phyloP scores from a whole-genome alignment of 2,329 filamentous ascomycete species.

The Colletotrichum echinochloae region DNA sequence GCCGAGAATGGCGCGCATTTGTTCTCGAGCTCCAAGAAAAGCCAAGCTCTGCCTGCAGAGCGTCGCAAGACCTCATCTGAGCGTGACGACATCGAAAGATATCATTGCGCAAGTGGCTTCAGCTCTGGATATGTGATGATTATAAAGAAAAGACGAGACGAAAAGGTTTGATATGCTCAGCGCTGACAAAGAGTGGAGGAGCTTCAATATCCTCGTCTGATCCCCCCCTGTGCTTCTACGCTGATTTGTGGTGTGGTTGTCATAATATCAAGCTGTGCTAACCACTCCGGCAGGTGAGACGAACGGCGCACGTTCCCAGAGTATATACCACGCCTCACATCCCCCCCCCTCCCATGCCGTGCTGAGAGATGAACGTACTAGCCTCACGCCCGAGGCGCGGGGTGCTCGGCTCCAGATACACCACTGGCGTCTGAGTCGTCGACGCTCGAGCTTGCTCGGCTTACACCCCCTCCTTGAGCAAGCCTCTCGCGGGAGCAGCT shows the following conservation, averaged over 20 bases:
- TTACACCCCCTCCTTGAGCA: not conserved
- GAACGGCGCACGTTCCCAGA: not conserved
- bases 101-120: not conserved
- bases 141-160: not conserved
- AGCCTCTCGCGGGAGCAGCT: not conserved
- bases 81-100: not conserved
- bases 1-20: not conserved
- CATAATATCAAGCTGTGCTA: not conserved
- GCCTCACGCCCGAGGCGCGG: constrained; percentile 30
- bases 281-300: too few species aligned
- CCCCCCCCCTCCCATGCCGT: constrained; percentile 2
- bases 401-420: not conserved
- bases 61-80: not conserved
- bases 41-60: not conserved
- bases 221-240: not conserved
- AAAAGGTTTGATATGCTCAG: not conserved
- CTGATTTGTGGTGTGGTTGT: too few species aligned
- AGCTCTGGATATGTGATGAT: not conserved
- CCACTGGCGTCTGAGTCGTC: constrained; percentile 20
- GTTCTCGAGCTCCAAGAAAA: constrained; percentile 2
- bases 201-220: too few species aligned
- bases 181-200: not conserved
- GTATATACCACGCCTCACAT: not conserved
- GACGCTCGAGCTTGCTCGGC: constrained; percentile 11
- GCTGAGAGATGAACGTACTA: constrained; percentile 4